These are phyloP conservation scores for Phallus indusiatus DNA, from an alignment of 768 basidiomycete species.

Conservation along the genomic window DNA sequence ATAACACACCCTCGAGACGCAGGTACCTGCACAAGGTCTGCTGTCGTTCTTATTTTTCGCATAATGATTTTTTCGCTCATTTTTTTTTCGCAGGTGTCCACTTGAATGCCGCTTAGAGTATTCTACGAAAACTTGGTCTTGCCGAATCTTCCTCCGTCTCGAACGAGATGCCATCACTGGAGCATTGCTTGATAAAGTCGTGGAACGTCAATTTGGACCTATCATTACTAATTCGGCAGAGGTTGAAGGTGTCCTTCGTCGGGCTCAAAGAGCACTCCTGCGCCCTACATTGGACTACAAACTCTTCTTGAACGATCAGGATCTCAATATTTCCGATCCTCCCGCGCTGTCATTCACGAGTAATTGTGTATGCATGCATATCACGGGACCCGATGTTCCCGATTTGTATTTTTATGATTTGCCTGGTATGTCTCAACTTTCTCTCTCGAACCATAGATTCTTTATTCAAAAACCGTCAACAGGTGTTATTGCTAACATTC, in stretches of 20 bases:
- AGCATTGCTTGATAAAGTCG: conserved; percentile 14
- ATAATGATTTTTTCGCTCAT: not conserved
- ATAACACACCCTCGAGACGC: conserved; percentile 58
- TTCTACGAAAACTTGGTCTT: conserved; percentile 18
- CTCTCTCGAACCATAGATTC: conserved; percentile 18
- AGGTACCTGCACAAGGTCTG: conserved; percentile 66
- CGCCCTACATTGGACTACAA: conserved; percentile 13
- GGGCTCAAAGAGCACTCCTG: conserved; percentile 52
- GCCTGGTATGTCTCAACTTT: conserved; percentile 31
- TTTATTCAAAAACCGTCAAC: not conserved
- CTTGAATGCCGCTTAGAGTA: conserved; percentile 26
- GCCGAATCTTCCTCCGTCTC: conserved; percentile 33
- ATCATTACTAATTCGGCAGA: conserved; percentile 28
- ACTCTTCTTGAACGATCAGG: conserved; percentile 10
- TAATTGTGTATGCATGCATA: conserved; percentile 16
- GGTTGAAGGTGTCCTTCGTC: conserved; percentile 45
- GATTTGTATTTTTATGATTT: conserved; percentile 60
- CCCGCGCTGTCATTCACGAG: conserved; percentile 32
- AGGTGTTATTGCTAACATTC: conserved; percentile 54
- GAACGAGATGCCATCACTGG: conserved; percentile 27
- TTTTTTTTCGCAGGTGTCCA: conserved; percentile 21
- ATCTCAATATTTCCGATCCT: not conserved
- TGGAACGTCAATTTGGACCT: conserved; percentile 32
- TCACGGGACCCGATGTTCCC: conserved; percentile 31
- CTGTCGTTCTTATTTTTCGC: not conserved